Percentiles rank a stretch among this genome's conserved stretches.
phyloP scores from a whole-genome alignment of 768 basidiomycete species.

The Naganishia randhawae region DNA sequence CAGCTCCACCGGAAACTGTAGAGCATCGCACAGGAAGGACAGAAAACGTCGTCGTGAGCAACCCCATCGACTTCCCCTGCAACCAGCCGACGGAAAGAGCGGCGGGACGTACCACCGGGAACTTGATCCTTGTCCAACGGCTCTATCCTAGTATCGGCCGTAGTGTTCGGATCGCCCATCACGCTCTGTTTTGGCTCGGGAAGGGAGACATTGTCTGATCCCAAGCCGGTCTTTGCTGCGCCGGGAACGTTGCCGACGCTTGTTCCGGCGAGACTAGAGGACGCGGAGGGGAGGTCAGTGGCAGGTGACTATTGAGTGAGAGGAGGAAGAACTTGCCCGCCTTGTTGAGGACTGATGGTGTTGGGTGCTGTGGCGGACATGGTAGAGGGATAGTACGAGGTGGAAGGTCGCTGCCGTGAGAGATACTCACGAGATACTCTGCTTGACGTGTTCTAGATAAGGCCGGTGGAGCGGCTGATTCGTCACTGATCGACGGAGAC shows the following conservation, averaged over 20 bases:
- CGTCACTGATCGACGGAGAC: background rate
- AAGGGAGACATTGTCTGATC: background rate
- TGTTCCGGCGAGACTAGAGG: slow-evolving; percentile 8
- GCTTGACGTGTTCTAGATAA: background rate
- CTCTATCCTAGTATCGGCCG: background rate
- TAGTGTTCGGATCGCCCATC: slow-evolving; percentile 8
- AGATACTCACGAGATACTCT: background rate
- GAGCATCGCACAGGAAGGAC: background rate
- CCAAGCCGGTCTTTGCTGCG: slow-evolving; percentile 3
- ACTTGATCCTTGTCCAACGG: slow-evolving; percentile 22
- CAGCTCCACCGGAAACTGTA: background rate
- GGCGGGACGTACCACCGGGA: background rate
- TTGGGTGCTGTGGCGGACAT: background rate
- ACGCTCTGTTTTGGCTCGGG: slow-evolving; percentile 8
- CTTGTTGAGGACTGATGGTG: slow-evolving; percentile 18
- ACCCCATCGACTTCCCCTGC: background rate
- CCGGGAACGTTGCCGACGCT: slow-evolving; percentile 21
- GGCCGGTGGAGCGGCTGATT: too few species aligned
- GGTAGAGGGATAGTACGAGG: background rate
- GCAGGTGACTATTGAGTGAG: background rate
- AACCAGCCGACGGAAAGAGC: background rate
- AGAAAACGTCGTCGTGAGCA: background rate
- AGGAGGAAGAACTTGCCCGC: slow-evolving; percentile 4
- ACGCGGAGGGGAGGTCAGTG: background rate
- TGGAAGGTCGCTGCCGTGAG: background rate